A percentile compares a stretch with the other conserved stretches of the same genome.
Evolutionary conservation across 208 protist species (phyloP).

Genomic region (Borovskyia barvae): DNA sequence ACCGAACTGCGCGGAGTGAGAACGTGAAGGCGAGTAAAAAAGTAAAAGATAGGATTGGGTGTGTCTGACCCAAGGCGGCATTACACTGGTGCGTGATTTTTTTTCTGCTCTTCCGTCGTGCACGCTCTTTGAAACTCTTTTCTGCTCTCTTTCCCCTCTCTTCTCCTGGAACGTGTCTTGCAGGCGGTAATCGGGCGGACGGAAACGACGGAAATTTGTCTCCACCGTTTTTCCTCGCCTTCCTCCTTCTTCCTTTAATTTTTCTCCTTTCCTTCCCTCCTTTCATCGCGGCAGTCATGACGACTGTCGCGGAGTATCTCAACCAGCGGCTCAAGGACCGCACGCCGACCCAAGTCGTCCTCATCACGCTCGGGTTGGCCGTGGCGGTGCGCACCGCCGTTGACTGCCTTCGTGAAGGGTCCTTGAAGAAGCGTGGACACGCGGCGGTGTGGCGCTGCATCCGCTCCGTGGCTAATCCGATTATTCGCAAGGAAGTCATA

Average conservation of each 20-base stretch:
- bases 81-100: too few relatives aligned
- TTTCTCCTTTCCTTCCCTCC: conserved; percentile 12
- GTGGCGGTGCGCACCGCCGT: conserved; percentile 35
- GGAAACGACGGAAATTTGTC: too few relatives aligned
- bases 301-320: conserved; percentile 52
- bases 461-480: conserved; percentile 42
- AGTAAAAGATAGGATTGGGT: too few relatives aligned
- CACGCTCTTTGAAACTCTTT: too few relatives aligned
- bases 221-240: conserved; percentile 20
- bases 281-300: conserved; percentile 18
- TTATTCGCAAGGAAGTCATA: conserved; percentile 56
- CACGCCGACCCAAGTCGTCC: conserved; percentile 55
- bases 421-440: conserved; percentile 52
- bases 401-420: conserved; percentile 47
- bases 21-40: too few relatives aligned
- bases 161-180: too few relatives aligned
- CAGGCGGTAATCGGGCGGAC: too few relatives aligned
- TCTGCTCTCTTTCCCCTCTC: too few relatives aligned
- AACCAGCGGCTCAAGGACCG: conserved; percentile 53
- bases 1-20: too few relatives aligned
- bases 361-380: conserved; percentile 42
- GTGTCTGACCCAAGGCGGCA: too few relatives aligned
- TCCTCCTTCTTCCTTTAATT: conserved; percentile 8
- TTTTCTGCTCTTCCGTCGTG: too few relatives aligned
- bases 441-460: conserved; percentile 53